These are phyloP conservation scores for Trichomonas gallinae DNA, from an alignment of 208 protist species.

Conservation along the genomic window DNA sequence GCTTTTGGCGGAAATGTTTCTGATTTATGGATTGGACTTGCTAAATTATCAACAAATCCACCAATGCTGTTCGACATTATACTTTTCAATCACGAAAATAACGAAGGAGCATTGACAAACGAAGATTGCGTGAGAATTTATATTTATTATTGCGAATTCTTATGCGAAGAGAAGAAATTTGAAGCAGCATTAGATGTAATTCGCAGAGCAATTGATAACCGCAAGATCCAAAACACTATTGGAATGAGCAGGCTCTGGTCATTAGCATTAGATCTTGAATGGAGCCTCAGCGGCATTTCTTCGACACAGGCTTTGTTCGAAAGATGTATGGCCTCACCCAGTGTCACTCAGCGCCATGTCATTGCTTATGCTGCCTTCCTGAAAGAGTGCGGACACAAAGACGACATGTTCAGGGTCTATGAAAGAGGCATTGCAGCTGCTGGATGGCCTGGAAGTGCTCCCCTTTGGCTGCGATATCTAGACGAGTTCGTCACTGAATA, in stretches of 20 bases:
- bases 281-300: not conserved
- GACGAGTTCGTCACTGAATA: not conserved
- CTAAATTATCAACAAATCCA: not conserved
- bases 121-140: conserved; percentile 8
- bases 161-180: not conserved
- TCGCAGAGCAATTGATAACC: not conserved
- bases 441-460: not conserved
- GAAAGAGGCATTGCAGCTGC: not conserved
- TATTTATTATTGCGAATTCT: not conserved
- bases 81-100: not conserved
- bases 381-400: not conserved
- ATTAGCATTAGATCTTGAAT: not conserved
- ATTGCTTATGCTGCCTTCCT: not conserved
- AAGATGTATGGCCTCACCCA: not conserved
- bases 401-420: conserved; percentile 13
- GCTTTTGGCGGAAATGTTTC: not conserved
- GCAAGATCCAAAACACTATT: too few species aligned
- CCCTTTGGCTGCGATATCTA: not conserved
- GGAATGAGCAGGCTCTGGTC: not conserved
- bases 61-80: not conserved
- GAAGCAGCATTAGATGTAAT: not conserved
- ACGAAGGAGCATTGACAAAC: not conserved
- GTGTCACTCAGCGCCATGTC: not conserved
- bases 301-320: not conserved
- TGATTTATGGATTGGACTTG: not conserved